A percentile compares a stretch with the other conserved stretches of the same genome.
These are phyloP conservation scores for Trichoderma oligosporum DNA, from an alignment of 2,329 filamentous ascomycete genomes.

Conservation along the genomic window DNA sequence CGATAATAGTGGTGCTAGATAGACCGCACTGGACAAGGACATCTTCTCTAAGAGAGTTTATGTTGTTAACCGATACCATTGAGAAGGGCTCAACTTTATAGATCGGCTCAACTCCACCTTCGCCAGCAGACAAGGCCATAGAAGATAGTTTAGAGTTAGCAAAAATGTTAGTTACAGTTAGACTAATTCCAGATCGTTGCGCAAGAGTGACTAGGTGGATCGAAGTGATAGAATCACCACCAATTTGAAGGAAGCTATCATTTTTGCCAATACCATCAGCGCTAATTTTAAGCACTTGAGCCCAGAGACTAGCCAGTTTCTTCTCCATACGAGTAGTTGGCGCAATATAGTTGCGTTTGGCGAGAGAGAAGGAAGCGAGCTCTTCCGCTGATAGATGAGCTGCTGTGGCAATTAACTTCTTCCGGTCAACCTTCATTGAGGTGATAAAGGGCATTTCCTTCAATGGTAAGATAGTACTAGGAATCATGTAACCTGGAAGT, in stretches of 20 bases:
- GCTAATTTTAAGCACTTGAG: constrained; percentile 4
- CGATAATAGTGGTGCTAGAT: neutral
- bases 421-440: constrained; percentile 23
- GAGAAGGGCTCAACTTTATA: neutral
- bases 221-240: constrained; percentile 39
- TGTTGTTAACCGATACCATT: neutral
- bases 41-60: neutral
- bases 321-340: neutral
- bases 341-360: constrained; percentile 13
- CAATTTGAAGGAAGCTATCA: constrained; percentile 40
- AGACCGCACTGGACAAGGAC: neutral
- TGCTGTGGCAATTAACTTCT: neutral
- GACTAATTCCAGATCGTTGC: neutral
- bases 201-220: constrained; percentile 12
- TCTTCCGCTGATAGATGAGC: neutral
- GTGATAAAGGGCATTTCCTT: constrained; percentile 19
- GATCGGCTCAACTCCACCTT: neutral
- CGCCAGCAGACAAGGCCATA: neutral
- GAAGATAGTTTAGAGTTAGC: neutral
- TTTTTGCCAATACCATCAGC: neutral
- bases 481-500: constrained; percentile 36
- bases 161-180: constrained; percentile 5
- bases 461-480: constrained; percentile 30
- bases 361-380: neutral
- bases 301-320: constrained; percentile 7